Base-by-base conservation (phyloP, 1,284 basidiomycete species). In the Cryptococcus jaspeensis region DNA sequence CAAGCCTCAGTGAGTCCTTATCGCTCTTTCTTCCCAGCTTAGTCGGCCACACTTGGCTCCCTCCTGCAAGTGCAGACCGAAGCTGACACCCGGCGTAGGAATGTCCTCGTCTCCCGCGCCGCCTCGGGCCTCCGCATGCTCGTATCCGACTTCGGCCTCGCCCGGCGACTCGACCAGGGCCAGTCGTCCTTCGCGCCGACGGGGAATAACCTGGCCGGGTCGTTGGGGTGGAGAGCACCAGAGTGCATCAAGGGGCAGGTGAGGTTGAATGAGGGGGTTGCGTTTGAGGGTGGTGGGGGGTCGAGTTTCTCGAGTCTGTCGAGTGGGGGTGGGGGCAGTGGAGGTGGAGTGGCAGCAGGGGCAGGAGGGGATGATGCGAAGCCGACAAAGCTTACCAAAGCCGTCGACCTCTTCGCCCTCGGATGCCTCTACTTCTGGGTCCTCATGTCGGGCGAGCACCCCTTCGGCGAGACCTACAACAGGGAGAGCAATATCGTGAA, bases 371-470 rank as follows among this genome's bases (percentile, higher is more conserved):
- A 62, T 39, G 64, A 62, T 39, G 64, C 64, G 22, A 60, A 66
- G 85, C 41, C 78, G 92, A 55, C 28, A 9, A 32, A 32, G 9
- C 77, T 97, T 60, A 96, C 93, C 23, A 92, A 94, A 75, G 88
- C 89, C 7, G 90, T 97, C 56, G 93, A 97, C 76, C 88, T 97
- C 46, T 97, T 96, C 67, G 90, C 93, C 1, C 78, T 96, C 40
- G 93, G 93, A 0, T 96, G 92, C 77, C 79, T 96, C 62, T 94
- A 92, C 77, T 95, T 91, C 73, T 96, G 94, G 76, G 87, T 88
- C 23, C 80, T 96, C 45, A 92, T 91, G 52, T 86, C 84, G 57
- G 93, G 93, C 1, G 82, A 84, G 8, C 93, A 97, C 81, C 92
- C 93, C 11, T 97, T 85, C 72, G 93, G 93, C 0, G 90, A 91